Evolutionary conservation across 495 filamentous ascomycete species (phyloP).

Genomic region (Penicillium simplicissimum): DNA sequence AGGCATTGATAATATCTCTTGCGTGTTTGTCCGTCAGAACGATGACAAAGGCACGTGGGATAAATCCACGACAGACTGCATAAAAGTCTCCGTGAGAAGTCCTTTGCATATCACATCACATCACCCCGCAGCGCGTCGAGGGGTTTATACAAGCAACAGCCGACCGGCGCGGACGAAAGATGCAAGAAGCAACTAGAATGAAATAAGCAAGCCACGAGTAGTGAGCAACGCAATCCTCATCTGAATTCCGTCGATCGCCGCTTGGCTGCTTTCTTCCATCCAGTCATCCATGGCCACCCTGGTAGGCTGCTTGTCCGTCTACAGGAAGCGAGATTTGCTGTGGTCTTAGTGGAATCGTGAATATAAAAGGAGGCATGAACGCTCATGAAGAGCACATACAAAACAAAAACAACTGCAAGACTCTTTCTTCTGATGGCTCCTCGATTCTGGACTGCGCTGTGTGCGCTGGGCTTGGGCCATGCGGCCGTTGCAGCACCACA

Average conservation of each 20-base stretch:
- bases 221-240: background rate
- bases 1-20: too few relatives aligned
- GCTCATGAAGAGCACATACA: background rate
- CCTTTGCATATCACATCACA: background rate
- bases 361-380: constrained; percentile 10
- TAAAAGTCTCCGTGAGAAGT: background rate
- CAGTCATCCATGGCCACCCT: background rate
- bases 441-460: constrained; percentile 28
- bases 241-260: constrained; percentile 6
- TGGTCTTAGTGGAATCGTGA: background rate
- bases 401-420: background rate
- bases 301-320: background rate
- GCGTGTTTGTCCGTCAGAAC: too few relatives aligned
- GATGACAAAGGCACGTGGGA: background rate
- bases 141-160: background rate
- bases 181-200: background rate
- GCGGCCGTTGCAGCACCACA: constrained; percentile 26
- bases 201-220: background rate
- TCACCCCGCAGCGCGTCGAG: background rate
- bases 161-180: background rate
- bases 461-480: constrained; percentile 26
- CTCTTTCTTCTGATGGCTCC: constrained; percentile 20
- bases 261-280: constrained; percentile 8
- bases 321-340: background rate
- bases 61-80: too few relatives aligned